Conservation (phyloP, 768 basidiomycete species). For the Mycena vulgaris region DNA sequence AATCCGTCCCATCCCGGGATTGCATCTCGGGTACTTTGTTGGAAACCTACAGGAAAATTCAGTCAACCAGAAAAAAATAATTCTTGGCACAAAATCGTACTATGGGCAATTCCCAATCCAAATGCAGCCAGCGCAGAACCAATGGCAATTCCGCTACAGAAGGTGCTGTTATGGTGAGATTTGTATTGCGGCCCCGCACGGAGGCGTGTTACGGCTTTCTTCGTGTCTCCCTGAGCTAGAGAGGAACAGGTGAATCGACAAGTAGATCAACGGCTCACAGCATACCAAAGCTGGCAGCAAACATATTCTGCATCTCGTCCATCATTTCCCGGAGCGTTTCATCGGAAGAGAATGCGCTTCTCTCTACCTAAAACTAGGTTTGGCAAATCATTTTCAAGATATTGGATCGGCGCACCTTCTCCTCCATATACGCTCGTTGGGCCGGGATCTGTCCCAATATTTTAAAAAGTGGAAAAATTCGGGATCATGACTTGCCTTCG, state of each 20-base stretch:
- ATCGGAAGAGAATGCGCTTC: conserved; percentile 77
- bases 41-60: conserved; percentile 62
- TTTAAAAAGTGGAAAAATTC: not conserved
- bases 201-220: conserved; percentile 79
- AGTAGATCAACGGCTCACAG: conserved; percentile 41
- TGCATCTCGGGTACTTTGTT: conserved; percentile 61
- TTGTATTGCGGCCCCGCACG: conserved; percentile 66
- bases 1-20: conserved; percentile 84
- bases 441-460: conserved; percentile 67
- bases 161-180: conserved; percentile 80
- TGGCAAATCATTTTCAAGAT: not conserved
- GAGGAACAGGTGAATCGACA: not conserved
- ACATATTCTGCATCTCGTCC: conserved; percentile 82
- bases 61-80: not conserved
- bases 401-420: conserved; percentile 66
- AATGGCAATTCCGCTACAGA: conserved; percentile 80
- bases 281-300: conserved; percentile 81
- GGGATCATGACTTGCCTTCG: conserved; percentile 62
- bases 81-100: conserved; percentile 51
- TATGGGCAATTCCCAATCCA: conserved; percentile 71
- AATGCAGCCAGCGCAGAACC: conserved; percentile 82
- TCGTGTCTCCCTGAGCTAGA: conserved; percentile 77
- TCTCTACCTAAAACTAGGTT: conserved; percentile 67
- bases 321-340: conserved; percentile 76
- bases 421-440: conserved; percentile 84